Evolutionary conservation across 768 basidiomycete species (phyloP), one percentile per base, ranked within the genome.

Genomic region (Macrolepiota fuliginosa): DNA sequence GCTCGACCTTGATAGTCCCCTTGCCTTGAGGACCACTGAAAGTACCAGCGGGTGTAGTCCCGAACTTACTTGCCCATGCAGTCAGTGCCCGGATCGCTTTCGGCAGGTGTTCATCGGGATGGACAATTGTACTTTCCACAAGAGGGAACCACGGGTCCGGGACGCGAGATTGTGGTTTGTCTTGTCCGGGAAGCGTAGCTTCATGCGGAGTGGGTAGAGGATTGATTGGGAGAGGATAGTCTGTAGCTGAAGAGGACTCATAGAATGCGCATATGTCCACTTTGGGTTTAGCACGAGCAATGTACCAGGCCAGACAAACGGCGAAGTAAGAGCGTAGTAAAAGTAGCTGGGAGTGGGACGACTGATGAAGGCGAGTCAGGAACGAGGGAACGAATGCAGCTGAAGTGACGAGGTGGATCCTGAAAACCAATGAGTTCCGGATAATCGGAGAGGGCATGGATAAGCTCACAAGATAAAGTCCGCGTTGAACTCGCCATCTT

Each of bases 401-500:
- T 3, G 88, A 88, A 0, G 89, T 92, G 42, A 90, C 80, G 1
- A 87, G 72, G 64, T 85, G 90, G 74, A 88, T 83, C 13, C 88
- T 90, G 25, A 36, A 15, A 52, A 3, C 42, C 17, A 15, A n/a
- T 22, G 52, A 35, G 13, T 40, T n/a, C n/a, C n/a, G 51, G 49
- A 51, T 51, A 12, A 17, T n/a, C 63, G n/a, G n/a, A n/a, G 42
- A 6, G 56, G 19, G 19, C 27, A 47, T 0, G 19, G 40, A 19
- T 10, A 58, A 10, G 77, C 87, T 64, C 62, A 89, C 87, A 77
- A 56, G 75, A 83, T 81, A 70, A 90, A 90, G 57, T 89, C 84
- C 0, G 79, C 81, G 24, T 79, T 76, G 69, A 85, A 88, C 1
- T 51, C 58, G 22, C 55, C 61, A 6, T 69, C 65, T 11, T 70